A percentile compares a stretch with the other conserved stretches of the same genome.
Conservation (phyloP, 164 flowering plant genomes). For the Vitis amurensis region DNA sequence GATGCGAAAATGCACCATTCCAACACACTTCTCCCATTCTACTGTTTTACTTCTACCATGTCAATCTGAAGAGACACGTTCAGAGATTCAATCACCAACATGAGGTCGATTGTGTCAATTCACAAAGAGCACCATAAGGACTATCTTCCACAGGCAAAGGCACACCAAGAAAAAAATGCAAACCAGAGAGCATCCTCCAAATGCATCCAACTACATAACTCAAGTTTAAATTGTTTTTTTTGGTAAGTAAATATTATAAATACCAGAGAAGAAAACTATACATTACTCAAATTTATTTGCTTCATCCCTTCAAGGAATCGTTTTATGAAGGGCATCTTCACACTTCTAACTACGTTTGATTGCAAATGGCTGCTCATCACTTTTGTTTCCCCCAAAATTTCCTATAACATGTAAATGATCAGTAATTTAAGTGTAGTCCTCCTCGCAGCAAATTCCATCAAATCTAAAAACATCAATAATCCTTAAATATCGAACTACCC, state of each 20-base stretch:
- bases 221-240: too few species aligned
- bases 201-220: too few species aligned
- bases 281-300: background rate
- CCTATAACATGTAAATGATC: background rate
- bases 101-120: too few species aligned
- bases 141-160: background rate
- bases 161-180: background rate
- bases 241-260: background rate
- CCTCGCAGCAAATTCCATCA: background rate
- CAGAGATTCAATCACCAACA: too few species aligned
- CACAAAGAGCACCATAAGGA: background rate
- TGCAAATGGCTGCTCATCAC: background rate
- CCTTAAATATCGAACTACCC: background rate
- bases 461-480: background rate
- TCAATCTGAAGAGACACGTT: too few species aligned
- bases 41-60: too few species aligned
- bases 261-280: background rate
- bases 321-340: background rate
- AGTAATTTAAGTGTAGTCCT: background rate
- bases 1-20: too few species aligned
- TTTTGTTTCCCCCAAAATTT: background rate
- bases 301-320: background rate
- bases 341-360: background rate
- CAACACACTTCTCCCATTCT: too few species aligned
- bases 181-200: too few species aligned